Conservation (phyloP, 306 rosid species). For the Gynostemma pentaphyllum region DNA sequence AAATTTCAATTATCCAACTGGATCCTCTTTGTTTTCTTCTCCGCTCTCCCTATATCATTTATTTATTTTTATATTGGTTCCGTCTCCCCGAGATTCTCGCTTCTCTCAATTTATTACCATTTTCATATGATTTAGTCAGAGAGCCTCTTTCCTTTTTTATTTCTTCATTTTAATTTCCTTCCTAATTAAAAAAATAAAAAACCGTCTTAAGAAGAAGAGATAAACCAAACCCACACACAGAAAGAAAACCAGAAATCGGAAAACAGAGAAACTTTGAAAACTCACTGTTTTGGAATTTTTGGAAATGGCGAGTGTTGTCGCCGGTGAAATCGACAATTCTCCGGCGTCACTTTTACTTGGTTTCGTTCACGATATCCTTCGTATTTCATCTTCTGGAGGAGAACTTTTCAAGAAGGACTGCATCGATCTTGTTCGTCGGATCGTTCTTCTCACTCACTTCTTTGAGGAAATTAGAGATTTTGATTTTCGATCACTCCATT, state of each 20-base stretch:
- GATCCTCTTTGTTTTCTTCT: constrained; percentile 6
- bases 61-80: constrained; percentile 1
- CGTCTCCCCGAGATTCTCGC: not conserved
- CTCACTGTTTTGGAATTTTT: not conserved
- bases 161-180: not conserved
- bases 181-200: no score
- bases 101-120: not conserved
- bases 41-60: constrained; percentile 4
- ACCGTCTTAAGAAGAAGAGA: not conserved
- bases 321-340: constrained; percentile 31
- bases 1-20: no score
- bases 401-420: constrained; percentile 62
- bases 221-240: not conserved
- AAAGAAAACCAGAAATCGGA: not conserved
- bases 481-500: constrained; percentile 9
- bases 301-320: constrained; percentile 47
- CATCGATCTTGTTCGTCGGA: constrained; percentile 93
- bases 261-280: not conserved
- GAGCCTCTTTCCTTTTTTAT: no score
- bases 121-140: no score
- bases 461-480: constrained; percentile 66
- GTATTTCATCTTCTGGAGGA: constrained; percentile 29
- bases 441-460: constrained; percentile 70
- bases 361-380: constrained; percentile 43
- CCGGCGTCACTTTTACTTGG: constrained; percentile 43